Conservation (phyloP, 2,329 filamentous ascomycete genomes). For the Fusarium xyrophilum region DNA sequence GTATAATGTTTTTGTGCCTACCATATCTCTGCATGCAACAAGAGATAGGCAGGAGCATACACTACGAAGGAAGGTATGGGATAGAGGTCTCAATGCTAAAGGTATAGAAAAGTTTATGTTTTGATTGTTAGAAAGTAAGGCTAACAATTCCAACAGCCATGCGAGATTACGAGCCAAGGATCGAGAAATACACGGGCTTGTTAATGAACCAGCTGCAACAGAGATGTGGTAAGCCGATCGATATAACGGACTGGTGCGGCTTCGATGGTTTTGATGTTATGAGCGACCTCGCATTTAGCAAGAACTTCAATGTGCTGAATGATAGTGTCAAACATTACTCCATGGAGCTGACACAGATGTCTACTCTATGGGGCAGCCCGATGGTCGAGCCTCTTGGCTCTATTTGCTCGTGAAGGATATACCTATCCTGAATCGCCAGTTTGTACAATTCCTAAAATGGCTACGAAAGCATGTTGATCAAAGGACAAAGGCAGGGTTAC, state of each 20-base stretch:
- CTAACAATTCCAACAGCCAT: background rate
- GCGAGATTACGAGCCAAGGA: background rate
- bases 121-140: fast-evolving
- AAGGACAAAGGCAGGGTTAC: background rate
- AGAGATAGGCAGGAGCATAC: background rate
- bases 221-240: background rate
- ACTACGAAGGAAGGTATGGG: background rate
- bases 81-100: background rate
- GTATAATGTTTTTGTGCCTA: background rate
- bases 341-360: background rate
- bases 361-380: background rate
- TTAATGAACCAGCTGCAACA: background rate
- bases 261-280: background rate
- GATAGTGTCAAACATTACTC: background rate
- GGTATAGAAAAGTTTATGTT: background rate
- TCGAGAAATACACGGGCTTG: background rate
- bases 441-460: background rate
- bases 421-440: background rate
- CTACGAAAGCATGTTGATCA: background rate
- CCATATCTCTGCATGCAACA: background rate
- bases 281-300: background rate
- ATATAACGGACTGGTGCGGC: background rate
- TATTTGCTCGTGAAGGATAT: background rate
- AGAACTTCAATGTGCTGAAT: background rate
- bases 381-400: background rate